These are phyloP conservation scores for Ogataea salicorniae DNA, from an alignment of 805 yeast species.

Conservation along the genomic window DNA sequence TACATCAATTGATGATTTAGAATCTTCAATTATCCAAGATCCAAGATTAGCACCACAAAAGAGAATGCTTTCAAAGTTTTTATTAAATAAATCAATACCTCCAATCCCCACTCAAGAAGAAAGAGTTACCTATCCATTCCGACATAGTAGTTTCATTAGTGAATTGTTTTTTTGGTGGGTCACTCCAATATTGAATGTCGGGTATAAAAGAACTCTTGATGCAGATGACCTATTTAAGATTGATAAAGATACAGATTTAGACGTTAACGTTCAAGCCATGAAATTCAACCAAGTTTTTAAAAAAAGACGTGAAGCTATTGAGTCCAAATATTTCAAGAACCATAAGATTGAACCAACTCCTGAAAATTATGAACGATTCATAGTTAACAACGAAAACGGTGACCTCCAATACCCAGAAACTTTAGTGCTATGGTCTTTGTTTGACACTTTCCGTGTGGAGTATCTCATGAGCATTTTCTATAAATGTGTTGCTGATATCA, in stretches of 20 bases:
- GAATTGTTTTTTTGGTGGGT: slow-evolving; percentile 62
- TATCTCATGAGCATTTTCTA: slow-evolving; percentile 36
- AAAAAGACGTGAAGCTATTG: slow-evolving; percentile 27
- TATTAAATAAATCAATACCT: slow-evolving; percentile 37
- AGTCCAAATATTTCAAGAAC: slow-evolving; percentile 27
- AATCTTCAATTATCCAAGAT: slow-evolving; percentile 5
- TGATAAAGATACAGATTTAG: slow-evolving; percentile 32
- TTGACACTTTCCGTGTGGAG: slow-evolving; percentile 42
- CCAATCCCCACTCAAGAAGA: slow-evolving; percentile 49
- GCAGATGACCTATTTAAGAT: slow-evolving; percentile 57
- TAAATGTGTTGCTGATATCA: slow-evolving; percentile 42
- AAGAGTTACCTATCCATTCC: slow-evolving; percentile 41
- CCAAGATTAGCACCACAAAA: slow-evolving; percentile 29
- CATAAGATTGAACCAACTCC: slow-evolving; percentile 29
- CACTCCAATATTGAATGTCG: slow-evolving; percentile 54
- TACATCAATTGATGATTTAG: not conserved
- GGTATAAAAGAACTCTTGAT: slow-evolving; percentile 66
- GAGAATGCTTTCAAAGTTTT: slow-evolving; percentile 31
- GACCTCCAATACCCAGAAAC: slow-evolving; percentile 38
- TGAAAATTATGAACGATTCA: slow-evolving; percentile 33
- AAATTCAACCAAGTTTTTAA: slow-evolving; percentile 33
- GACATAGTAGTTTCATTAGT: slow-evolving; percentile 35
- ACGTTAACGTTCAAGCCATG: slow-evolving; percentile 36
- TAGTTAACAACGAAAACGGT: slow-evolving; percentile 28
- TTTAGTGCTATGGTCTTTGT: slow-evolving; percentile 43